Base-by-base conservation (phyloP, 768 basidiomycete genomes). In the Psilocybe sp. region DNA sequence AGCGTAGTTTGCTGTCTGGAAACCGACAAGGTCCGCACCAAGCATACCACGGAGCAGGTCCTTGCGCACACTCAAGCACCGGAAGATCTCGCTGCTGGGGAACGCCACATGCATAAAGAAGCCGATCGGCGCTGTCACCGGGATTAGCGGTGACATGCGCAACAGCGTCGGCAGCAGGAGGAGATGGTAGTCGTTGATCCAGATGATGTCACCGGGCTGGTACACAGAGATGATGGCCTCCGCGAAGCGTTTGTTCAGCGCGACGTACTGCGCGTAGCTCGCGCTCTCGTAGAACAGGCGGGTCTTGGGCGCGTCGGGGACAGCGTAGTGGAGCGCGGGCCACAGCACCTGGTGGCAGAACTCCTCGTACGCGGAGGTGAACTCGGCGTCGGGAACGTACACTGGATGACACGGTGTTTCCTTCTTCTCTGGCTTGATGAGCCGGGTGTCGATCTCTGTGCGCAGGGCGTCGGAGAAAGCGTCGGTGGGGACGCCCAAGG, bases 41-140 rank as follows among this genome's bases (percentile, higher is more conserved):
- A 98, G 87, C 62, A 99, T 74, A 14, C 96, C 96, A 32, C 83
- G 78, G 19, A 98, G 74, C 18, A 97, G 78, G 18, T 86, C 79
- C 55, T 85, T 79, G 44, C 88, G 79, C 3, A 89, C 83, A 3
- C 87, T 85, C 28, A 98, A 75, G 67, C 93, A 96, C 7, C 95
- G 79, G 78, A 97, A 97, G 58, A 97, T 95, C 68, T 98, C 96
- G 20, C 90, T 92, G 37, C 85, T 88, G 3, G 95, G 96, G 72
- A 97, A 98, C 2, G 96, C 91, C 49, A 95, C 93, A 64, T 98
- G 96, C 69, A 97, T 81, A 78, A 98, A 98, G 80, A 98, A 97
- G 2, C 89, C 92, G 57, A 92, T 89, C 33, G 84, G 81, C 0
- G 84, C 81, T 15, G 76, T 74, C 1, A 70, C 62, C 3, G 64